A percentile compares a stretch with the other conserved stretches of the same genome.
These are phyloP conservation scores for Penicillium ucsense DNA, from an alignment of 495 filamentous ascomycete genomes.

Conservation along the genomic window DNA sequence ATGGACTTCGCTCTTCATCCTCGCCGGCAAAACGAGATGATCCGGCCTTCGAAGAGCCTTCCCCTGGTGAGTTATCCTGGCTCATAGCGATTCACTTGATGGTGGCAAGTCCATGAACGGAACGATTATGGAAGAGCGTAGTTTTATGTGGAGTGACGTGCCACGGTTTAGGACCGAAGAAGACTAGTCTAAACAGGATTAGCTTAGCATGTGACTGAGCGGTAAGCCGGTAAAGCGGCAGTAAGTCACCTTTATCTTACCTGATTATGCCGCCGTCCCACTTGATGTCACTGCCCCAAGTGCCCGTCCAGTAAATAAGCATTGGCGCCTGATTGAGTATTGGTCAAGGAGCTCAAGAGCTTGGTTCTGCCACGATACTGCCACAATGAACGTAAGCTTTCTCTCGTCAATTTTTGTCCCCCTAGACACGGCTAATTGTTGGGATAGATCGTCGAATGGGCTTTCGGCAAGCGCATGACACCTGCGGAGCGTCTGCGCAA, in stretches of 20 bases:
- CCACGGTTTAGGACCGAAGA: background rate
- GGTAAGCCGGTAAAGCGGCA: background rate
- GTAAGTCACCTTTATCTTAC: slow-evolving; percentile 9
- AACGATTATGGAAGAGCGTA: slow-evolving; percentile 12
- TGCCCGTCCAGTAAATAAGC: slow-evolving; percentile 1
- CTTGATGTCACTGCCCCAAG: slow-evolving; percentile 21
- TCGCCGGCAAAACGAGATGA: slow-evolving; percentile 27
- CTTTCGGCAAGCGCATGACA: slow-evolving; percentile 97
- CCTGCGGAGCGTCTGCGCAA: slow-evolving; percentile 93
- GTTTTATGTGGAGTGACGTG: slow-evolving; percentile 18
- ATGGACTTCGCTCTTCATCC: slow-evolving; percentile 22
- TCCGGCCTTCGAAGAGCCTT: slow-evolving; percentile 32
- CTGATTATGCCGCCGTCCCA: slow-evolving; percentile 1
- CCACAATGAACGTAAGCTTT: slow-evolving; percentile 51
- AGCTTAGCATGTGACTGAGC: slow-evolving; percentile 19
- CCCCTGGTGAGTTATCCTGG: slow-evolving; percentile 54
- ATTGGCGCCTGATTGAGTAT: background rate
- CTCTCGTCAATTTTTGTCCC: background rate
- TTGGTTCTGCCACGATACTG: no score
- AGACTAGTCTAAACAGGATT: slow-evolving; percentile 9
- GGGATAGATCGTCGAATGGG: slow-evolving; percentile 86
- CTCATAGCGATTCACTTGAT: slow-evolving; percentile 47
- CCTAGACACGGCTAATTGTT: slow-evolving; percentile 2
- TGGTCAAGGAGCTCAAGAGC: no score
- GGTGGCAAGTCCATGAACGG: slow-evolving; percentile 9